A percentile compares a stretch with the other conserved stretches of the same genome.
Conservation (phyloP, 805 yeast species). For the Candida boleticola region DNA sequence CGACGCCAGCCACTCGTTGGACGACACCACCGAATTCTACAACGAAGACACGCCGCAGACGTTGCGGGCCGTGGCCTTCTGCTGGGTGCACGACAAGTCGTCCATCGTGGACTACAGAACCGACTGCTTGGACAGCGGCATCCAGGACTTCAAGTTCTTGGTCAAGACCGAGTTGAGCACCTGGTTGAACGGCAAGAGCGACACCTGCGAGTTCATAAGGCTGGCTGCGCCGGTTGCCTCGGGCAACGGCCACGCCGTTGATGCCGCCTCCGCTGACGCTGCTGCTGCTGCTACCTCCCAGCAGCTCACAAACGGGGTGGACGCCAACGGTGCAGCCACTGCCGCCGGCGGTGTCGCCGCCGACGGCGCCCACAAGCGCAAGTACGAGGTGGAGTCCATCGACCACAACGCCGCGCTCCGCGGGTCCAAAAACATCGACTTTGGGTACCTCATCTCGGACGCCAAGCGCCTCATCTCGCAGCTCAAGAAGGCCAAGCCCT, state of each 20-base stretch:
- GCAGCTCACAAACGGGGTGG: constrained; percentile 12
- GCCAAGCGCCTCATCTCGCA: constrained; percentile 58
- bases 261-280: constrained; percentile 6
- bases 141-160: constrained; percentile 74
- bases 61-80: constrained; percentile 64
- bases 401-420: constrained; percentile 62
- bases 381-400: constrained; percentile 49
- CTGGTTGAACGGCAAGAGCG: constrained; percentile 74
- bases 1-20: constrained; percentile 29
- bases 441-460: constrained; percentile 65
- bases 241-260: not conserved
- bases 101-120: constrained; percentile 79
- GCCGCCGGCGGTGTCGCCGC: constrained; percentile 8
- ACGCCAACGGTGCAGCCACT: constrained; percentile 7
- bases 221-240: constrained; percentile 10
- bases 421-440: constrained; percentile 66
- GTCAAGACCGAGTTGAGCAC: constrained; percentile 82
- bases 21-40: constrained; percentile 52
- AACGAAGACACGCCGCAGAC: constrained; percentile 49
- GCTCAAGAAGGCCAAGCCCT: constrained; percentile 33
- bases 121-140: constrained; percentile 60
- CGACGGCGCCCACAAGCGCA: constrained; percentile 20
- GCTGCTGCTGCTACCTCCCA: constrained; percentile 11
- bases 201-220: constrained; percentile 50
- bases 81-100: constrained; percentile 74